Base-by-base conservation (phyloP, 371 early-diverging fungal species). In the Rhizopus stolonifer region DNA sequence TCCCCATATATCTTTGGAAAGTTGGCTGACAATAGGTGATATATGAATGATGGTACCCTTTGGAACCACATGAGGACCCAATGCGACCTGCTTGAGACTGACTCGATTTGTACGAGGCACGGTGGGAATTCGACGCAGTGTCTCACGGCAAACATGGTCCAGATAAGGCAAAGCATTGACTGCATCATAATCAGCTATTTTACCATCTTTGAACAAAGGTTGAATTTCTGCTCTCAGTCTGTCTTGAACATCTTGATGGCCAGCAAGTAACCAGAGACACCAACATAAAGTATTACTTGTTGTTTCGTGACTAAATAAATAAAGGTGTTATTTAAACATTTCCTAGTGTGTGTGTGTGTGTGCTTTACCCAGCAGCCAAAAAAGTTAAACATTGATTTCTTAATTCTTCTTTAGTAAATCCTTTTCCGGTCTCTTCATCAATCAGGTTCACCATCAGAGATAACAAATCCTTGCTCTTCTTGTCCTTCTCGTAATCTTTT, bases 1-100 rank as follows among this genome's bases (percentile, higher is more conserved):
- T 4, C 88, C 88, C 88, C 87, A 88, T 49, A 72, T 68, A 13
- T 67, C 64, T 46, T 57, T 69, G 47, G 69, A 69, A 40, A 70
- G 75, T 39, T 84, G 84, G 10, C 65, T 70, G 2, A 64, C 66
- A 23, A 74, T 70, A 0, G 71, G 68, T 0, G 65, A 47, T 11
- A 83, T 50, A 36, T 80, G 67, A 17, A 84, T 51, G 24, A 25
- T 46, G 0, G 82, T 80, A 0, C 79, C 79, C 58, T 82, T 83
- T 13, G 87, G 85, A 15, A 85, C 54, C 2, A 61, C 50, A 47
- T 80, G 48, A 4, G 59, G 58, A 0, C 79, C 77, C 0, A 83
- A 52, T 17, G 56, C 54, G 2, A 58, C 60, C 46, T 83, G 82
- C 23, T 74, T 67, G 4, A 48, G n/a, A 3, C 73, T 56, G 1